These are phyloP conservation scores for Tanacetum coccineum DNA, from an alignment of 129 eudicot species.

Conservation along the genomic window DNA sequence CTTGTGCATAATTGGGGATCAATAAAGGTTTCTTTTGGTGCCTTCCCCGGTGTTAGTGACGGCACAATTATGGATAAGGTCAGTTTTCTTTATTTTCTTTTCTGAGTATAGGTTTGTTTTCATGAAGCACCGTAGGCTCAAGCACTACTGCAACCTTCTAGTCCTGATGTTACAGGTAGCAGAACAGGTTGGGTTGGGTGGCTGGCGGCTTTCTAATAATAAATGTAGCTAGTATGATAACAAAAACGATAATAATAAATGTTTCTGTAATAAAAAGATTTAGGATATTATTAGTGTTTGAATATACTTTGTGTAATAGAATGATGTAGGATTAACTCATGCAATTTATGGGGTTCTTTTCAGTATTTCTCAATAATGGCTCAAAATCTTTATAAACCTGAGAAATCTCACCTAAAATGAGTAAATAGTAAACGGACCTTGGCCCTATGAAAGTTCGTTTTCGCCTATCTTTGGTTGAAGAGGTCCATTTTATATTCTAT, in stretches of 20 bases:
- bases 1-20: constrained; percentile 36
- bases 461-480: not conserved
- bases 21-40: constrained; percentile 33
- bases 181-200: not conserved
- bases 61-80: constrained; percentile 25
- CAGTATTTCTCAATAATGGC: not conserved
- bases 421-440: not conserved
- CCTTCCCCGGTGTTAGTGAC: constrained; percentile 18
- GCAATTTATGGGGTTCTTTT: not conserved
- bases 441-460: not conserved
- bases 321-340: too few relatives aligned
- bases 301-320: too few relatives aligned
- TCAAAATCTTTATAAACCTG: too few relatives aligned
- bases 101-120: constrained; percentile 13
- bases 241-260: too few relatives aligned
- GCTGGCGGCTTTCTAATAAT: not conserved
- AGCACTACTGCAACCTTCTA: not conserved
- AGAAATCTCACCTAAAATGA: not conserved
- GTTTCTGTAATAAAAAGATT: too few relatives aligned
- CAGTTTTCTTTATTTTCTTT: constrained; percentile 3
- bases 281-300: too few relatives aligned
- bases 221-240: too few relatives aligned
- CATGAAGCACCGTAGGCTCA: not conserved
- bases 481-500: not conserved
- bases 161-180: constrained; percentile 1